A percentile compares a stretch with the other conserved stretches of the same genome.
Evolutionary conservation across 1,284 basidiomycete genomes (phyloP).

Genomic region (Trichosporon inkin): DNA sequence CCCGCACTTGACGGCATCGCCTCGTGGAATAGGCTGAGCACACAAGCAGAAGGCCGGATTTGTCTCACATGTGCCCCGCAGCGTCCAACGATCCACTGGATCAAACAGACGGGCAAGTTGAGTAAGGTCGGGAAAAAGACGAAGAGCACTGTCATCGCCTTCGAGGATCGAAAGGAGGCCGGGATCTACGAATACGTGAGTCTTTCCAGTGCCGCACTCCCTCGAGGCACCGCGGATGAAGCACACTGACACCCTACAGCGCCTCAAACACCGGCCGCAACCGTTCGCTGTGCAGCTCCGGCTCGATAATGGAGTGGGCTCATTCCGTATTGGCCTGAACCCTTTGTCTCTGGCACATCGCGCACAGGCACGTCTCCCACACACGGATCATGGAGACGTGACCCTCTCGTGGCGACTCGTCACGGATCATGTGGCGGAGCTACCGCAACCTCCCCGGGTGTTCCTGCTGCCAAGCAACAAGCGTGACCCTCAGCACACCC

Average conservation of each 20-base stretch:
- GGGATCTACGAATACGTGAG: slow-evolving; percentile 68
- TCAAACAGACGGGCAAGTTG: slow-evolving; percentile 46
- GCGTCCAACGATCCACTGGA: slow-evolving; percentile 72
- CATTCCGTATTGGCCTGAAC: slow-evolving; percentile 81
- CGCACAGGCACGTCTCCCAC: slow-evolving; percentile 73
- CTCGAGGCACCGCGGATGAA: not conserved
- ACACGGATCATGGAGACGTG: slow-evolving; percentile 56
- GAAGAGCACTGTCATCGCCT: slow-evolving; percentile 52
- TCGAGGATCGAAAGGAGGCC: slow-evolving; percentile 78
- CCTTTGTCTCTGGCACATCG: slow-evolving; percentile 81
- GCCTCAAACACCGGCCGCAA: slow-evolving; percentile 77
- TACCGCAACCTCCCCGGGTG: slow-evolving; percentile 55
- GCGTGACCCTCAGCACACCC: slow-evolving; percentile 64
- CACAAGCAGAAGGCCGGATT: slow-evolving; percentile 20
- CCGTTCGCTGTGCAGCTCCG: slow-evolving; percentile 85
- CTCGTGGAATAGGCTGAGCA: slow-evolving; percentile 58
- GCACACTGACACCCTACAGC: slow-evolving; percentile 45
- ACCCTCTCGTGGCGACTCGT: slow-evolving; percentile 74
- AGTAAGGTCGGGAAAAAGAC: slow-evolving; percentile 42
- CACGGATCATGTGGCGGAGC: slow-evolving; percentile 53
- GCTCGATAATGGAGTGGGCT: slow-evolving; percentile 60
- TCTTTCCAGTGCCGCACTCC: not conserved
- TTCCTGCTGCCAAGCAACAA: slow-evolving; percentile 72
- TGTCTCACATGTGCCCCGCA: slow-evolving; percentile 64
- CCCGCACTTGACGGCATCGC: slow-evolving; percentile 66